A percentile compares a stretch with the other conserved stretches of the same genome.
These are phyloP conservation scores for Thielaviopsis punctulata DNA, from an alignment of 2,329 filamentous ascomycete genomes.

Conservation along the genomic window DNA sequence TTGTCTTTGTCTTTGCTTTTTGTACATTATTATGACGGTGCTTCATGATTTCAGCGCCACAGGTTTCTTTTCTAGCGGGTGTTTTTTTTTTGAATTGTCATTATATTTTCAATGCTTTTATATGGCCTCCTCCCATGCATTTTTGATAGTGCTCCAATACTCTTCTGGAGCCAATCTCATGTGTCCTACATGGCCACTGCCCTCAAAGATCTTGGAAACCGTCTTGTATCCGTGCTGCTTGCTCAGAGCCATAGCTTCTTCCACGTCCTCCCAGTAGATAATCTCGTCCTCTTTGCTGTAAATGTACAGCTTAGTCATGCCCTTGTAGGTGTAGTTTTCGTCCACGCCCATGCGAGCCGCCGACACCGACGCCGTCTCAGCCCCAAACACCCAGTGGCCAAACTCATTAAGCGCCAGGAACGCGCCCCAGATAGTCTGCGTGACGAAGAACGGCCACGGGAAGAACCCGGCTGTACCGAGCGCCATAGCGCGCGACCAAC, in stretches of 20 bases:
- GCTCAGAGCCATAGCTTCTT: slow-evolving; percentile 33
- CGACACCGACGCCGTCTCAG: slow-evolving; percentile 23
- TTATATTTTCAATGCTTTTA: neutral
- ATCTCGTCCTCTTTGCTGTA: slow-evolving; percentile 42
- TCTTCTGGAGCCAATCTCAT: slow-evolving; percentile 36
- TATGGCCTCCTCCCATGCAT: slow-evolving; percentile 4
- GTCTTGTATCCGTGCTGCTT: slow-evolving; percentile 30
- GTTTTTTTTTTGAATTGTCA: neutral
- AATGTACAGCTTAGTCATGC: slow-evolving; percentile 33
- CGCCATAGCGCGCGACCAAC: slow-evolving; percentile 37
- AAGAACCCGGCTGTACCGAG: slow-evolving; percentile 29
- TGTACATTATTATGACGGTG: neutral
- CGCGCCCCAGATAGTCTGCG: slow-evolving; percentile 28
- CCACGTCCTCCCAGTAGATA: slow-evolving; percentile 37
- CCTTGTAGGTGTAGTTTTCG: slow-evolving; percentile 19
- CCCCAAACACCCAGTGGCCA: slow-evolving; percentile 21
- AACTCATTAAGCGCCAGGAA: slow-evolving; percentile 23
- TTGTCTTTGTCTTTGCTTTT: slow-evolving; percentile 1
- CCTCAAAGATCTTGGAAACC: slow-evolving; percentile 35
- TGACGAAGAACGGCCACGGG: slow-evolving; percentile 32
- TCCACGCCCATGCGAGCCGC: slow-evolving; percentile 18
- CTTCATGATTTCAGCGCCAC: neutral
- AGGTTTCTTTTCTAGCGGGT: neutral
- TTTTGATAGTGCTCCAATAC: slow-evolving; percentile 32
- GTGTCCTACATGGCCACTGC: slow-evolving; percentile 43